These are phyloP conservation scores for Cronartium quercuum DNA, from an alignment of 1,284 basidiomycete species.

Conservation along the genomic window DNA sequence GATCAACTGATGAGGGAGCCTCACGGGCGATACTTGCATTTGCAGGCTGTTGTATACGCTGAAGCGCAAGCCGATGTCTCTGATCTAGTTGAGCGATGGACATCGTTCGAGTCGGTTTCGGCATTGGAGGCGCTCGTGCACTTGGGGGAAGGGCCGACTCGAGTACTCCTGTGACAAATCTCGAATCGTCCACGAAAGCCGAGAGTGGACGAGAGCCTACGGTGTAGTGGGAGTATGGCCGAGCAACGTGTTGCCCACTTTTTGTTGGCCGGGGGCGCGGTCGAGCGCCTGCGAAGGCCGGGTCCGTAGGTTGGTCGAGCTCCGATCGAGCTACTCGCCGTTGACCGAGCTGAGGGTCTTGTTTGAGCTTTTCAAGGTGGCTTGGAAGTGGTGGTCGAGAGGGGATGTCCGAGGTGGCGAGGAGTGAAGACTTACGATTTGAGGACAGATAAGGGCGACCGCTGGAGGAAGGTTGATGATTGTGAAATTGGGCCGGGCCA, in stretches of 20 bases:
- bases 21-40: background rate
- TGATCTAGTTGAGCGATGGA: conserved; percentile 14
- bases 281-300: background rate
- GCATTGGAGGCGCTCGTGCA: conserved; percentile 12
- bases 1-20: too few species aligned
- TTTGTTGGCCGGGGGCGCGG: background rate
- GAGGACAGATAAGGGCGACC: too few species aligned
- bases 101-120: conserved; percentile 9
- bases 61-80: conserved; percentile 15
- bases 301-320: background rate
- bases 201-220: background rate
- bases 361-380: too few species aligned
- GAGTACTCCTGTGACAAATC: conserved; percentile 22
- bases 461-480: too few species aligned
- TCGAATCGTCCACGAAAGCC: background rate
- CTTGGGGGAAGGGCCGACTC: conserved; percentile 23
- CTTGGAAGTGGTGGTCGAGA: too few species aligned
- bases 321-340: too few species aligned
- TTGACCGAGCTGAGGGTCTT: too few species aligned
- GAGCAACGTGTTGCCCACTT: background rate
- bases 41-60: conserved; percentile 10
- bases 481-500: too few species aligned
- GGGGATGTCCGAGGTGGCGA: too few species aligned
- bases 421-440: too few species aligned
- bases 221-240: background rate